Conservation (phyloP, 2,329 filamentous ascomycete genomes). For the Aspergillus niger region DNA sequence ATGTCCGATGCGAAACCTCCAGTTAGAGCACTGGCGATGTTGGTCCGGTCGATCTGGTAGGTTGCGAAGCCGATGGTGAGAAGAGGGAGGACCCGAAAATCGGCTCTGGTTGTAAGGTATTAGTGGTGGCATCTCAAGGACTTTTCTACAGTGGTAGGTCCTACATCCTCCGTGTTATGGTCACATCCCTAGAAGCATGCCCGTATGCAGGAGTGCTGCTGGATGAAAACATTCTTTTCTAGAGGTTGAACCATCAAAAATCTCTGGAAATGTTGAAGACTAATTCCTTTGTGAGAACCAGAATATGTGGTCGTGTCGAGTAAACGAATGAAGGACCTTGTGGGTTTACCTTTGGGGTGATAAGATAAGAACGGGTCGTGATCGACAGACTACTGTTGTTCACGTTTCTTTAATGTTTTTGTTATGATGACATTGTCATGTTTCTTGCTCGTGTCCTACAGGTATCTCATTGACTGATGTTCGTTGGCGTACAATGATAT, state of each 20-base stretch:
- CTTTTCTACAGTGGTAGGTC: neutral
- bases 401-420: too few relatives aligned
- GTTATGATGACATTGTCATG: too few relatives aligned
- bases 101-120: conserved; percentile 38
- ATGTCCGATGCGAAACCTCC: conserved; percentile 51
- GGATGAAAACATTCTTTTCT: neutral
- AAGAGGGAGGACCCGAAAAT: conserved; percentile 51
- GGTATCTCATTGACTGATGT: too few relatives aligned
- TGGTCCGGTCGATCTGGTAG: conserved; percentile 58
- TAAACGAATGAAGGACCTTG: neutral
- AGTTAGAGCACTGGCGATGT: conserved; percentile 54
- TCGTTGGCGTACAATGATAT: too few relatives aligned
- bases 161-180: neutral
- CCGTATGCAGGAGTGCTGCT: neutral
- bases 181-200: neutral
- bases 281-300: neutral
- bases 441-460: too few relatives aligned
- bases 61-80: conserved; percentile 54
- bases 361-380: conserved; percentile 1
- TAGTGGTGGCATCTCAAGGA: neutral
- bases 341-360: conserved; percentile 1
- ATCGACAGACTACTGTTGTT: too few relatives aligned
- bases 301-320: neutral
- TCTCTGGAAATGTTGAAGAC: neutral
- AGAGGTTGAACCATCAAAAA: too few relatives aligned